phyloP scores from a whole-genome alignment of 2,329 filamentous ascomycete species.

The Zasmidium cellare region DNA sequence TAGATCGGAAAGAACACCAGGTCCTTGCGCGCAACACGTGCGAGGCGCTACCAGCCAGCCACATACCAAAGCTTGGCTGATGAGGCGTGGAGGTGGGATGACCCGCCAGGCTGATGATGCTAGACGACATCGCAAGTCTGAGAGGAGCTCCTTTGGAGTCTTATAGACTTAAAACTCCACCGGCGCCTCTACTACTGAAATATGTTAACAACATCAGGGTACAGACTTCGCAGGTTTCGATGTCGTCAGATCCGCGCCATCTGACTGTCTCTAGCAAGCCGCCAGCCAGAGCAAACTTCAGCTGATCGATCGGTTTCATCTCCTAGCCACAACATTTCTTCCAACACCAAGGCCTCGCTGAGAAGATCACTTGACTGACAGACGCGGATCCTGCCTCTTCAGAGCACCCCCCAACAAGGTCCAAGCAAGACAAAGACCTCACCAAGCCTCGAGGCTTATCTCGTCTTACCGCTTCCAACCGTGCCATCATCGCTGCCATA shows the following conservation, averaged over 20 bases:
- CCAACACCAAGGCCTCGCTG: neutral
- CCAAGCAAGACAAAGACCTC: neutral
- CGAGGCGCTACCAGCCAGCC: neutral
- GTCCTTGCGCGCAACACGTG: neutral
- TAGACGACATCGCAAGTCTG: no score
- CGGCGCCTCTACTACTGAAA: no score
- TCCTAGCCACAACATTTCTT: neutral
- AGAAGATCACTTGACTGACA: neutral
- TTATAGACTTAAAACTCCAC: no score
- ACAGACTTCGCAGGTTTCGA: neutral
- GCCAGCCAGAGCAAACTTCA: neutral
- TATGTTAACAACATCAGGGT: neutral
- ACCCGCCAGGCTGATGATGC: no score
- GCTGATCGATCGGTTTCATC: neutral
- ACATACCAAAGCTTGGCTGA: neutral
- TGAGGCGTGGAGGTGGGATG: neutral
- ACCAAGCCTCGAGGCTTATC: neutral
- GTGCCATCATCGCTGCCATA: no score
- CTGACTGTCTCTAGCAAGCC: neutral
- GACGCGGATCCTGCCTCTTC: neutral
- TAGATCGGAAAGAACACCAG: neutral
- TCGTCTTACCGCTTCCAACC: no score
- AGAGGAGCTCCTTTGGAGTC: no score
- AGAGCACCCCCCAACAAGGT: neutral
- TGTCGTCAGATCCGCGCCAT: neutral